These are phyloP conservation scores for Firmiana major DNA, from an alignment of 345 rosid species.

Conservation along the genomic window DNA sequence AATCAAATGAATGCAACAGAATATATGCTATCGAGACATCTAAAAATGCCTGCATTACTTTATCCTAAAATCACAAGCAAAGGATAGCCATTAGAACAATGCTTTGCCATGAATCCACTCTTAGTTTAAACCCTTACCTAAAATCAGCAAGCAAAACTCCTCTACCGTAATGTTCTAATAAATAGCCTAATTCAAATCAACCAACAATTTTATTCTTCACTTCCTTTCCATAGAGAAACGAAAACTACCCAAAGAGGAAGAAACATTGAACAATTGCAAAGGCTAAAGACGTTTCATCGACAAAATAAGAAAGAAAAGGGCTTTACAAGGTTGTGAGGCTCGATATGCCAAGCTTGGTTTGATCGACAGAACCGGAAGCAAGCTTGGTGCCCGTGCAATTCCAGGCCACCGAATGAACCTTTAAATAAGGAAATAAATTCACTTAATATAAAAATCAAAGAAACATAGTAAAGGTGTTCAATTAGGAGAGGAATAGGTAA, in stretches of 20 bases:
- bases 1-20: background rate
- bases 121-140: background rate
- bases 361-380: constrained; percentile 99
- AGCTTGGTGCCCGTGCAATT: constrained; percentile 90
- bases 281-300: no score
- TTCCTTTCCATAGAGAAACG: background rate
- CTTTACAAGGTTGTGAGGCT: constrained; percentile 81
- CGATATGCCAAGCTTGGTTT: constrained; percentile 91
- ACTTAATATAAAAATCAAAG: no score
- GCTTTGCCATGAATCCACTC: background rate
- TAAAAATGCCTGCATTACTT: background rate
- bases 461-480: no score
- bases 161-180: background rate
- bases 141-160: background rate
- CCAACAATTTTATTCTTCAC: background rate
- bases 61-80: no score
- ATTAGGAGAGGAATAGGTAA: no score
- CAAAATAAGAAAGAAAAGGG: background rate
- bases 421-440: no score
- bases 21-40: no score
- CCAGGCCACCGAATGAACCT: no score
- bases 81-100: background rate
- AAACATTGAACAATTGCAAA: no score
- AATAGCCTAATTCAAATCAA: background rate
- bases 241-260: no score